Evolutionary conservation across 129 eudicot species (phyloP).

Genomic region (Flaveria sonorensis): DNA sequence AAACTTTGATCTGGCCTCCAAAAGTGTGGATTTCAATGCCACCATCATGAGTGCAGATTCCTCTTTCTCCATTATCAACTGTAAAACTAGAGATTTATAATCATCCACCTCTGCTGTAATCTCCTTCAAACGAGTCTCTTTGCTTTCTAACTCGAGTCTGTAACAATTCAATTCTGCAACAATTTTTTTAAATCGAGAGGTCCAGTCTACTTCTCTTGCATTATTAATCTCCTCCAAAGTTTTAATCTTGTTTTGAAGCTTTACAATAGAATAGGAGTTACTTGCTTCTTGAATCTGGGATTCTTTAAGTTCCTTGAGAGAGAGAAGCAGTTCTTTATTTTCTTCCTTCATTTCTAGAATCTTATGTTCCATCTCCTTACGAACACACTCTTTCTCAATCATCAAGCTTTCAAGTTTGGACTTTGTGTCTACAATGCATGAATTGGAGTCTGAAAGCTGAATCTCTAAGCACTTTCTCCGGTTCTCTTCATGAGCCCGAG

Average conservation of each 20-base stretch:
- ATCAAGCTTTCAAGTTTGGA: constrained; percentile 46
- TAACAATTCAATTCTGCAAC: constrained; percentile 44
- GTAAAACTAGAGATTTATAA: constrained; percentile 37
- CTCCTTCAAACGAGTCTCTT: constrained; percentile 41
- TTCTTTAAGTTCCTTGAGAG: constrained; percentile 67
- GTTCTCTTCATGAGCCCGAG: constrained; percentile 67
- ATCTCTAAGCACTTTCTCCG: constrained; percentile 55
- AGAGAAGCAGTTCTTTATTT: constrained; percentile 52
- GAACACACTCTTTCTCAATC: constrained; percentile 47
- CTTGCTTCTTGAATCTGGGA: constrained; percentile 58
- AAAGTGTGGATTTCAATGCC: constrained; percentile 54
- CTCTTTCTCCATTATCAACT: constrained; percentile 55
- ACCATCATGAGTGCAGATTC: constrained; percentile 57
- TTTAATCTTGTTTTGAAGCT: constrained; percentile 67
- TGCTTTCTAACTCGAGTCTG: constrained; percentile 44
- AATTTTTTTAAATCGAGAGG: constrained; percentile 41
- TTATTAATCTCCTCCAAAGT: constrained; percentile 55
- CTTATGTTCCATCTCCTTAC: constrained; percentile 61
- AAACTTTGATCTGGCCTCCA: constrained; percentile 42
- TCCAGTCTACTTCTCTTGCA: constrained; percentile 66
- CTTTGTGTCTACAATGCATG: constrained; percentile 40
- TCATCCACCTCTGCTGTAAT: constrained; percentile 49
- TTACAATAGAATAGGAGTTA: constrained; percentile 42
- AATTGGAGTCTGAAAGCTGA: constrained; percentile 55
- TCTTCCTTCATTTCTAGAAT: constrained; percentile 57